Evolutionary conservation across 495 filamentous ascomycete genomes (phyloP).

Genomic region (Chaetomium cochliodes): DNA sequence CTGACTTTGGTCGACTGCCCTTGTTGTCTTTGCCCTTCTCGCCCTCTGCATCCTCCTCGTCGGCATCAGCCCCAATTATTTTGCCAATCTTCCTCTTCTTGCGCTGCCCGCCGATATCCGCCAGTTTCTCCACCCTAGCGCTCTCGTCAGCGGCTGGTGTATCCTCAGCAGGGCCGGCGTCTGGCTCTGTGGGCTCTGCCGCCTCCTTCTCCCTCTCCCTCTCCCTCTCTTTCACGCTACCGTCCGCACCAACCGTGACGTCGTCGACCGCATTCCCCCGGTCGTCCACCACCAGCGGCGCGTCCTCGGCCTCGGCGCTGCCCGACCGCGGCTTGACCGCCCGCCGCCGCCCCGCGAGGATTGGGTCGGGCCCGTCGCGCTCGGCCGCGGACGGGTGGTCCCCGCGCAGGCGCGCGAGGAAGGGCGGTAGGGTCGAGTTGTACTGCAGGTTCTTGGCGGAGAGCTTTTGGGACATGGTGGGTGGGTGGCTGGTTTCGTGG

Average conservation of each 20-base stretch:
- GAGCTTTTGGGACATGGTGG: conserved; percentile 46
- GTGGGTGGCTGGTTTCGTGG: neutral
- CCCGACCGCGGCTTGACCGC: conserved; percentile 40
- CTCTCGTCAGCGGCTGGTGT: neutral
- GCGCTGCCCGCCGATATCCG: conserved; percentile 36
- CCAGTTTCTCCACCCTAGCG: neutral
- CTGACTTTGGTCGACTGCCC: conserved; percentile 18
- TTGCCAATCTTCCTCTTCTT: conserved; percentile 53
- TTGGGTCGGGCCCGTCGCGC: conserved; percentile 41
- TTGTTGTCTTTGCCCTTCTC: conserved; percentile 16
- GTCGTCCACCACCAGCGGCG: conserved; percentile 49
- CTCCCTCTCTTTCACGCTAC: conserved; percentile 27
- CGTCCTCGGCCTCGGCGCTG: conserved; percentile 52
- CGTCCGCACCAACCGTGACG: conserved; percentile 41
- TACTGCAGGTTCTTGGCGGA: conserved; percentile 56
- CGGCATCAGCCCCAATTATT: conserved; percentile 29
- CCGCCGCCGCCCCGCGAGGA: conserved; percentile 43
- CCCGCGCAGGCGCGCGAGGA: conserved; percentile 53
- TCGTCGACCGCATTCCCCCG: conserved; percentile 43
- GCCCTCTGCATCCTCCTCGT: conserved; percentile 25
- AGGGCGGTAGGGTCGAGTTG: conserved; percentile 51
- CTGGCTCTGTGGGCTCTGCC: neutral
- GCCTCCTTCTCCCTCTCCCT: conserved; percentile 1
- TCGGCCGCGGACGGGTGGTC: conserved; percentile 31
- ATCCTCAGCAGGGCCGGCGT: neutral